A percentile compares a stretch with the other conserved stretches of the same genome.
phyloP scores from a whole-genome alignment of 1,284 basidiomycete genomes.

The Phellinidium pouzarii region DNA sequence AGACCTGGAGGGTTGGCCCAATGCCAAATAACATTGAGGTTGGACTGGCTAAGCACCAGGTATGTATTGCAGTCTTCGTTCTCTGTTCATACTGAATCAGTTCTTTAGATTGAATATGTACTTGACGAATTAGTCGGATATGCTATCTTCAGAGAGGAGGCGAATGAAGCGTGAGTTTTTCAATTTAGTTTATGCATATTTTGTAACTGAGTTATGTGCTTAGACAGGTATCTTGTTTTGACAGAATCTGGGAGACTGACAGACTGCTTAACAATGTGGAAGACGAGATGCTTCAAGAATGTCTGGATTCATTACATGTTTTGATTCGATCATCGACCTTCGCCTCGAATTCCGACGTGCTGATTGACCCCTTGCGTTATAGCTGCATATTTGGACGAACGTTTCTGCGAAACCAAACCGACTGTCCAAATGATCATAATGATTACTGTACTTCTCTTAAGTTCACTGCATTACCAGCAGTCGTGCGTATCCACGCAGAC shows the following conservation, averaged over 20 bases:
- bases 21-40: conserved; percentile 25
- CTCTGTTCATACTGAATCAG: conserved; percentile 1
- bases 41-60: conserved; percentile 38
- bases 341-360: conserved; percentile 24
- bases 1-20: conserved; percentile 31
- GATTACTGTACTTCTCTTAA: conserved; percentile 26
- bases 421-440: not conserved
- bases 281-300: conserved; percentile 21
- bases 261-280: conserved; percentile 22
- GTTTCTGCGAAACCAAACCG: not conserved
- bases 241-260: conserved; percentile 46
- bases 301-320: conserved; percentile 23
- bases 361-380: conserved; percentile 15
- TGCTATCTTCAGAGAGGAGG: conserved; percentile 34
- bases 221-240: conserved; percentile 48
- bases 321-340: conserved; percentile 21
- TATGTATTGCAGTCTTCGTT: conserved; percentile 21
- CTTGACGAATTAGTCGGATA: conserved; percentile 46
- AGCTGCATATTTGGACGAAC: conserved; percentile 10
- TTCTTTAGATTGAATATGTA: conserved; percentile 39
- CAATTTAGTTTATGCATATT: not conserved
- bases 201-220: not conserved
- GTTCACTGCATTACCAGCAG: conserved; percentile 41
- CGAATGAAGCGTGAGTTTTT: conserved; percentile 32
- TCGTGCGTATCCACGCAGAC: conserved; percentile 33